Conservation (phyloP, 768 basidiomycete species). For the Amanita subjunquillea region DNA sequence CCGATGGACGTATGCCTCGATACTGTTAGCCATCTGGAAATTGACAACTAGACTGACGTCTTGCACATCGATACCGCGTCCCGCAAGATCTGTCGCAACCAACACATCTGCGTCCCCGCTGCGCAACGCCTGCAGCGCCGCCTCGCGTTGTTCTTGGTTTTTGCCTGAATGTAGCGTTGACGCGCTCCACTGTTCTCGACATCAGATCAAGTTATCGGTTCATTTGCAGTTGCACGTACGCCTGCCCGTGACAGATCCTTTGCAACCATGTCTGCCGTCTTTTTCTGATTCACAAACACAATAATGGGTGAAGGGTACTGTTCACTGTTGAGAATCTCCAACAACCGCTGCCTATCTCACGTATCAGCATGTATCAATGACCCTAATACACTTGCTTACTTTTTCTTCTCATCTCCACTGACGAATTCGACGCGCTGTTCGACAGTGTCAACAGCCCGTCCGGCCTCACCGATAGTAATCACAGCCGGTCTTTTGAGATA, state of each 20-base stretch:
- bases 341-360: conserved; percentile 56
- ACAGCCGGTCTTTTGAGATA: conserved; percentile 89
- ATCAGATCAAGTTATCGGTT: neutral
- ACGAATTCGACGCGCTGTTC: conserved; percentile 95
- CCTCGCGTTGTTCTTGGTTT: conserved; percentile 95
- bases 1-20: conserved; percentile 96
- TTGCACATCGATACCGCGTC: conserved; percentile 97
- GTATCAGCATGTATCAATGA: conserved; percentile 9
- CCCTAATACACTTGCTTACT: conserved; percentile 36
- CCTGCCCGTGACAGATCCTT: conserved; percentile 88
- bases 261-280: conserved; percentile 96
- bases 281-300: conserved; percentile 99
- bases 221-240: conserved; percentile 34
- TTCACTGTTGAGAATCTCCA: conserved; percentile 89
- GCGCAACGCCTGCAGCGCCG: conserved; percentile 77
- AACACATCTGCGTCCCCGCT: conserved; percentile 81
- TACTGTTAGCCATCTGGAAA: conserved; percentile 93
- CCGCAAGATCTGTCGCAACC: conserved; percentile 95
- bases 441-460: conserved; percentile 95
- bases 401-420: conserved; percentile 91
- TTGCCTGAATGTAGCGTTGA: conserved; percentile 95
- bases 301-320: conserved; percentile 87
- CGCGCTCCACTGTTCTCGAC: conserved; percentile 62
- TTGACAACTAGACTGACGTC: conserved; percentile 96
- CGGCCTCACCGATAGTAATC: conserved; percentile 97